These are phyloP conservation scores for Metschnikowia santaceciliae DNA, from an alignment of 805 yeast species.

Conservation along the genomic window DNA sequence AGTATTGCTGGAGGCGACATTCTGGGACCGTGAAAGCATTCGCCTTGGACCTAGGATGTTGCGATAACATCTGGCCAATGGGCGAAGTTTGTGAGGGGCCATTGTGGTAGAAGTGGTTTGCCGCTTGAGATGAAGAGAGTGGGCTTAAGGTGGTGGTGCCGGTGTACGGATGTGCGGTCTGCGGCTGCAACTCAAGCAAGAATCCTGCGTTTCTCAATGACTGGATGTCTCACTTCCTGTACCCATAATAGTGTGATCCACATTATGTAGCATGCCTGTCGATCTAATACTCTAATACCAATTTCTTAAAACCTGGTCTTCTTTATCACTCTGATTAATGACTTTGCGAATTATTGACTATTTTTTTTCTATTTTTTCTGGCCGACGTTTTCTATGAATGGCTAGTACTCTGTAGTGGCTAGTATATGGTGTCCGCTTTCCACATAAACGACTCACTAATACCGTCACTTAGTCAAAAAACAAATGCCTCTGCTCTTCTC, in stretches of 20 bases:
- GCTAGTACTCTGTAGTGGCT: too few species aligned
- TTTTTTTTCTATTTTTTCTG: too few species aligned
- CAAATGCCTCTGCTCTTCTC: background rate
- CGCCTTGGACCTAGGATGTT: background rate
- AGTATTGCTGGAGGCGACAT: constrained; percentile 10
- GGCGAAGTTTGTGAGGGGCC: constrained; percentile 1
- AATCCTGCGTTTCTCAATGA: background rate
- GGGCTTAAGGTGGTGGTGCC: background rate
- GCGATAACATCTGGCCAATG: background rate
- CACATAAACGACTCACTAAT: background rate
- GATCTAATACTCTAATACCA: too few species aligned
- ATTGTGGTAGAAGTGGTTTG: background rate
- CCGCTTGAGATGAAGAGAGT: constrained; percentile 1
- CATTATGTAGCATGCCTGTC: too few species aligned
- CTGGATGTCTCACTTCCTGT: too few species aligned
- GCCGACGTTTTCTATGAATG: too few species aligned
- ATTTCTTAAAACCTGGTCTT: too few species aligned
- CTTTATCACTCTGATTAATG: too few species aligned
- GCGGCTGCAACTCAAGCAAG: constrained; percentile 1
- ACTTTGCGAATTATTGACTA: too few species aligned
- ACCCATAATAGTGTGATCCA: too few species aligned
- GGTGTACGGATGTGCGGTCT: constrained; percentile 6
- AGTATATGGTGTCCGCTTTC: too few species aligned
- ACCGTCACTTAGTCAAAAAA: background rate
- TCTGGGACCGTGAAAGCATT: background rate